A percentile compares a stretch with the other conserved stretches of the same genome.
Conservation (phyloP, 1,284 basidiomycete species). For the Takashimella tepidaria region DNA sequence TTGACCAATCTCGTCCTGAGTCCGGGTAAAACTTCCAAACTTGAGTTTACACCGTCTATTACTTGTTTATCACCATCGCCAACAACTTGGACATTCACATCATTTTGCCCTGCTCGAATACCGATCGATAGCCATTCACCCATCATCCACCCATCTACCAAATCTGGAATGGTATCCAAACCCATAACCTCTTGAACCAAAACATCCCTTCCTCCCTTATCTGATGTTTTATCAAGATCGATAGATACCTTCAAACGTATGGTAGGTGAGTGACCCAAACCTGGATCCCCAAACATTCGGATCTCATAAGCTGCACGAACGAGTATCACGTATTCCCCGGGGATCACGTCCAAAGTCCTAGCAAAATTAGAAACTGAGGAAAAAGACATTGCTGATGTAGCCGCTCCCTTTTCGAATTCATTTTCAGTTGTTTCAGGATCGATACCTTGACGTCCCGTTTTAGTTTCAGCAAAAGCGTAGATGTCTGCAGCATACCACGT, state of each 20-base stretch:
- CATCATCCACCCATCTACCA: conserved; percentile 33
- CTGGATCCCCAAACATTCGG: conserved; percentile 44
- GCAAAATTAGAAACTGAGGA: conserved; percentile 26
- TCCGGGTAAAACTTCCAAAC: not conserved
- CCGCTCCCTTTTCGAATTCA: no score
- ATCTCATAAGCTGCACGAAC: conserved; percentile 41
- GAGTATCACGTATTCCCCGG: conserved; percentile 35
- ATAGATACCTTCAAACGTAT: conserved; percentile 28
- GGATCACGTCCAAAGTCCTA: conserved; percentile 18
- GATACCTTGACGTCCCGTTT: conserved; percentile 4
- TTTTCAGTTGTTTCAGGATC: no score
- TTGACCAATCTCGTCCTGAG: not conserved
- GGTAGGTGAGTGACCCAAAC: conserved; percentile 14
- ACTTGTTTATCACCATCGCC: no score
- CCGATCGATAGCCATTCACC: conserved; percentile 29
- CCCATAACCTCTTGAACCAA: conserved; percentile 10
- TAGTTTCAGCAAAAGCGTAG: conserved; percentile 33
- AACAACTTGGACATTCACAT: conserved; percentile 5
- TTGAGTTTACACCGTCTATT: no score
- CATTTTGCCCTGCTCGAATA: conserved; percentile 11
- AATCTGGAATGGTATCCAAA: conserved; percentile 22
- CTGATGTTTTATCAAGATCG: conserved; percentile 9
- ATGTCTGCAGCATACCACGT: conserved; percentile 43
- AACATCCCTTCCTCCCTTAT: not conserved
- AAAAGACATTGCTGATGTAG: not conserved